Evolutionary conservation across 1,139 yeast genomes (phyloP), one percentile per base, ranked within the genome.

Genomic region (Geotrichum fermentans): DNA sequence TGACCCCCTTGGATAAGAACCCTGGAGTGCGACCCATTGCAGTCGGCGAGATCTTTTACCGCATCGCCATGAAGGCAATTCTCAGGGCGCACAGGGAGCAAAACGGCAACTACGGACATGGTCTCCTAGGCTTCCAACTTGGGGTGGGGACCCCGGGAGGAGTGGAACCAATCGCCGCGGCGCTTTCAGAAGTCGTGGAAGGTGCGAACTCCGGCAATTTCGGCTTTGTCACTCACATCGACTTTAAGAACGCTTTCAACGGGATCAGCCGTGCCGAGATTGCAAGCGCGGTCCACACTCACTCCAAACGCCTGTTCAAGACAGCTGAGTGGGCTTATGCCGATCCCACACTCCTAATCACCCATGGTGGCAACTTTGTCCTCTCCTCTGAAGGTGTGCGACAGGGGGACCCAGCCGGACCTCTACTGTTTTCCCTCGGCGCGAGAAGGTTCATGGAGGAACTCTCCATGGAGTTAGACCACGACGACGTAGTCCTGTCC

Each of bases 401-500:
- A 32, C 35, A 32, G n/a, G 35, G 35, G 6, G 35, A 32, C 35
- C 35, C 35, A 32, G 8, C 35, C n/a, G 35, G 14, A n/a, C 14
- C 35, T 10, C 35, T 32, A 6, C n/a, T 32, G 16, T 32, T 32
- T 16, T 32, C 35, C 6, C 11, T 32, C n/a, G 35, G 35, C 6
- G 35, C 35, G 6, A 7, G 14, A 32, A 13, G 16, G 14, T 32
- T 32, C 14, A 13, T 32, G 8, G 14, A 7, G 10, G 16, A 32
- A 16, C 16, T 32, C 35, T 11, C 10, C 7, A n/a, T 6, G 16
- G 14, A 7, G 14, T 16, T 32, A 10, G 35, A 16, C 7, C 16
- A 32, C 6, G 35, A 32, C 35, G 10, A 13, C 16, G 16, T 32
- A n/a, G 35, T 32, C 11, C 16, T 32, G 6, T 13, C 35, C 16